phyloP scores from a whole-genome alignment of 768 basidiomycete species.

The Leccinellum rugosiceps region DNA sequence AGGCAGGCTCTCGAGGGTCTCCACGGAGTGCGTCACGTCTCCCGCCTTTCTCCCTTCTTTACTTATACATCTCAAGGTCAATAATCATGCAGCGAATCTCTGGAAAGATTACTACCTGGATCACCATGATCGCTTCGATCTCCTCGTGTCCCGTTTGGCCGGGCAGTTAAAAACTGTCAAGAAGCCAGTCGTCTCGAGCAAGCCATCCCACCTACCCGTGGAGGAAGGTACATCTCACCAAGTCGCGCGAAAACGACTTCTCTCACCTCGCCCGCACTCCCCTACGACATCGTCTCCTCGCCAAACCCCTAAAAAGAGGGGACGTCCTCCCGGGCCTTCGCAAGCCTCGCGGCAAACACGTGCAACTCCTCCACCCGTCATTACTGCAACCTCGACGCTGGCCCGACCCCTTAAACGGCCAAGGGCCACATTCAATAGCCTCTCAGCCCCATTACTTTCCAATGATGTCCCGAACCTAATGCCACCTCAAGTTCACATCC shows the following conservation, averaged over 20 bases:
- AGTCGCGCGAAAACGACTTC: conserved; percentile 37
- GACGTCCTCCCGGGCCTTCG: conserved; percentile 20
- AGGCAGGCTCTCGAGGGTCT: conserved; percentile 65
- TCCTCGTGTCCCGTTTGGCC: conserved; percentile 24
- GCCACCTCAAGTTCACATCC: conserved; percentile 58
- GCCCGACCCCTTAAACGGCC: conserved; percentile 30
- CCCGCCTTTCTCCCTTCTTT: not conserved
- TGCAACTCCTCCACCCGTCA: conserved; percentile 15
- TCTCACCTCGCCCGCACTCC: conserved; percentile 11
- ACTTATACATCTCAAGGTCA: conserved; percentile 30
- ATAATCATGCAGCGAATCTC: conserved; percentile 50
- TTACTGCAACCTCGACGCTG: conserved; percentile 20
- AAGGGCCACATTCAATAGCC: conserved; percentile 54
- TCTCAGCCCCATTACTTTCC: conserved; percentile 42
- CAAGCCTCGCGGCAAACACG: conserved; percentile 27
- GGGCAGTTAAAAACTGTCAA: conserved; percentile 29
- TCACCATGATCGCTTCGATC: conserved; percentile 58
- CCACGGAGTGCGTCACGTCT: conserved; percentile 51
- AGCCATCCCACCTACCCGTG: conserved; percentile 5
- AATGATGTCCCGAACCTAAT: conserved; percentile 46
- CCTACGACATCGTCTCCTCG: conserved; percentile 16
- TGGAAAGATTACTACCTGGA: conserved; percentile 85
- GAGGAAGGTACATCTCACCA: conserved; percentile 19
- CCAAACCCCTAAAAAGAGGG: conserved; percentile 24
- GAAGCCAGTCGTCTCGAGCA: conserved; percentile 24